A percentile compares a stretch with the other conserved stretches of the same genome.
phyloP scores from a whole-genome alignment of 805 yeast species.

The Myxozyma melibiosi region DNA sequence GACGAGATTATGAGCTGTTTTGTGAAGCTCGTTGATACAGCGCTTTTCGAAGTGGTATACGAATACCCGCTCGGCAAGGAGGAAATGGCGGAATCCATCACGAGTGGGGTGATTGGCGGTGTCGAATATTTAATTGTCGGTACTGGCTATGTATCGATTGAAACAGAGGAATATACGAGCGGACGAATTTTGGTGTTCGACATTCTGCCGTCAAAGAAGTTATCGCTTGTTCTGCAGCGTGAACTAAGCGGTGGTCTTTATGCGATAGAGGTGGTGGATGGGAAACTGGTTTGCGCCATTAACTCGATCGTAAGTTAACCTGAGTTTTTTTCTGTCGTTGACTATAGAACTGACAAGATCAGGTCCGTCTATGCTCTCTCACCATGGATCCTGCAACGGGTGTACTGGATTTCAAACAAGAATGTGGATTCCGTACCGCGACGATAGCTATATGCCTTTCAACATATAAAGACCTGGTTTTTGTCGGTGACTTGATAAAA shows the following conservation, averaged over 20 bases:
- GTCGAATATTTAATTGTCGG: slow-evolving; percentile 32
- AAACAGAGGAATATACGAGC: slow-evolving; percentile 27
- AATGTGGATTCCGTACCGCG: slow-evolving; percentile 30
- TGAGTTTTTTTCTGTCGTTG: not conserved
- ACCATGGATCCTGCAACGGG: slow-evolving; percentile 11
- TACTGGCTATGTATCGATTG: slow-evolving; percentile 30
- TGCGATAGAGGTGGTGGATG: slow-evolving; percentile 20
- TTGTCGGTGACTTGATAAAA: slow-evolving; percentile 35
- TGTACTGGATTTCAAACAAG: slow-evolving; percentile 11
- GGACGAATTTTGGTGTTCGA: slow-evolving; percentile 32
- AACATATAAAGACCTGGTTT: slow-evolving; percentile 13
- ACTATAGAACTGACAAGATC: not conserved
- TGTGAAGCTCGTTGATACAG: slow-evolving; percentile 27
- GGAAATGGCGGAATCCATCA: slow-evolving; percentile 33
- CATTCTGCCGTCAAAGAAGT: slow-evolving; percentile 16
- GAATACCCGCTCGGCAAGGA: slow-evolving; percentile 21
- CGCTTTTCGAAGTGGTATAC: slow-evolving; percentile 23
- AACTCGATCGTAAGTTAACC: slow-evolving; percentile 27
- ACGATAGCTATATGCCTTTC: slow-evolving; percentile 30
- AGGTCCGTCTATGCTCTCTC: slow-evolving; percentile 26
- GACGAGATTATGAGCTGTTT: slow-evolving; percentile 26
- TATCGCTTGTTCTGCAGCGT: slow-evolving; percentile 12
- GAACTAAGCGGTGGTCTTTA: slow-evolving; percentile 29
- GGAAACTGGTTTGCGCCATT: slow-evolving; percentile 20
- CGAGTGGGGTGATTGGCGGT: slow-evolving; percentile 17